Evolutionary conservation across 176 grass and related monocot genomes (phyloP), one percentile per base, ranked within the genome.

Genomic region (Ananas comosus): DNA sequence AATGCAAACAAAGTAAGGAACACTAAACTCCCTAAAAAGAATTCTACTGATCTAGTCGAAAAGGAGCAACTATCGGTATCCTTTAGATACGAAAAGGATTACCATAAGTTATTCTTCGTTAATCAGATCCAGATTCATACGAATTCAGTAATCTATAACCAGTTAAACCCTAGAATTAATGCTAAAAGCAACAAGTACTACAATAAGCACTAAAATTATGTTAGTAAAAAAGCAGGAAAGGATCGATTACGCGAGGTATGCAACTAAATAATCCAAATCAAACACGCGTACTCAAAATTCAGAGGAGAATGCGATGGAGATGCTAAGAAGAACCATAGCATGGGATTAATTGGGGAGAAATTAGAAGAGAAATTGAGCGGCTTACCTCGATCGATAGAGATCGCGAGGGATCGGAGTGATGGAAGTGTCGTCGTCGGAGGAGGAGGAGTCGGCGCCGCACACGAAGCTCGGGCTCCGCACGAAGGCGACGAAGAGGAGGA

Each of bases 371-470:
- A 9, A 77, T 22, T 22, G 27, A 11, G 11, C n/a, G 23, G 49
- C 52, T 11, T 69, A 92, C 94, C 94, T 99, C 66, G 89, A 83
- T 80, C 88, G 94, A 77, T 99, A 99, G 86, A 90, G 82, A 59
- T 79, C 54, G 70, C 53, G 72, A 65, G 84, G 86, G 66, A 90
- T 87, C 67, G 79, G 71, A 70, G 79, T 88, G 70, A 70, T 14
- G 53, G 78, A 17, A 66, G 16, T 21, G 48, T 64, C 28, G 54
- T n/a, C n/a, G 25, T 1, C 2, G 25, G 25, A 27, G 25, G 67
- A 48, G n/a, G 75, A 73, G 16, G 64, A 79, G 66, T 63, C 58
- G 82, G 66, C 64, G 28, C 53, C 71, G 29, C 28, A 48, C 9
- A 65, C 65, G 66, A 10, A 24, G 8, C 47, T 42, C 12, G 64